phyloP scores from a whole-genome alignment of 768 basidiomycete species.

The Lactifluus piperatus region DNA sequence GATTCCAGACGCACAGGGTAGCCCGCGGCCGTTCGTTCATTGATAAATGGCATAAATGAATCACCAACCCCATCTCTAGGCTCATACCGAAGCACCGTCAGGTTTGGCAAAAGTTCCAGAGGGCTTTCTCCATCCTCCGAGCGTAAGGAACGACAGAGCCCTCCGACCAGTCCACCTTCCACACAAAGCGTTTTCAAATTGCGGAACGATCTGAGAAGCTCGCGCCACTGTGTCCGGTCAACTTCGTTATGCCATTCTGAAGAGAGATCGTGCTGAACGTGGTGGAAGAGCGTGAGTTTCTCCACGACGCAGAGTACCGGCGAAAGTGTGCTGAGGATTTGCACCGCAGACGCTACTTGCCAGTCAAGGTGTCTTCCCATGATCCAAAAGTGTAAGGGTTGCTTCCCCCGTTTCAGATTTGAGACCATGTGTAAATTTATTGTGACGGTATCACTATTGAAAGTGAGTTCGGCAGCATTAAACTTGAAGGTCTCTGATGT shows the following conservation, averaged over 20 bases:
- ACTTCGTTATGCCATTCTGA: not conserved
- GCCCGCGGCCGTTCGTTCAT: not conserved
- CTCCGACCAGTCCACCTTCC: not conserved
- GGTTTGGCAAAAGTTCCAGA: not conserved
- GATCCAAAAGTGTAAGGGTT: not conserved
- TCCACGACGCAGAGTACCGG: not conserved
- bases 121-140: not conserved
- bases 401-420: not conserved
- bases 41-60: not conserved
- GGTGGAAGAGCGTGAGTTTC: not conserved
- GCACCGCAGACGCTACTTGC: not conserved
- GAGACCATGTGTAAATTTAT: not conserved
- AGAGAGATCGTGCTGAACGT: not conserved
- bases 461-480: not conserved
- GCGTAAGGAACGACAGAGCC: not conserved
- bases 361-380: not conserved
- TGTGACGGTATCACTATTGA: not conserved
- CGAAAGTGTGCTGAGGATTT: not conserved
- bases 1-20: not conserved
- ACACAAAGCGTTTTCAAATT: not conserved
- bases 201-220: not conserved
- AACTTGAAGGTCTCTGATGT: not conserved
- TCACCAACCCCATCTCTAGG: not conserved
- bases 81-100: not conserved
- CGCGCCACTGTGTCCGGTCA: not conserved